Conservation (phyloP, 2,329 filamentous ascomycete species). For the Botrytis squamosa region DNA sequence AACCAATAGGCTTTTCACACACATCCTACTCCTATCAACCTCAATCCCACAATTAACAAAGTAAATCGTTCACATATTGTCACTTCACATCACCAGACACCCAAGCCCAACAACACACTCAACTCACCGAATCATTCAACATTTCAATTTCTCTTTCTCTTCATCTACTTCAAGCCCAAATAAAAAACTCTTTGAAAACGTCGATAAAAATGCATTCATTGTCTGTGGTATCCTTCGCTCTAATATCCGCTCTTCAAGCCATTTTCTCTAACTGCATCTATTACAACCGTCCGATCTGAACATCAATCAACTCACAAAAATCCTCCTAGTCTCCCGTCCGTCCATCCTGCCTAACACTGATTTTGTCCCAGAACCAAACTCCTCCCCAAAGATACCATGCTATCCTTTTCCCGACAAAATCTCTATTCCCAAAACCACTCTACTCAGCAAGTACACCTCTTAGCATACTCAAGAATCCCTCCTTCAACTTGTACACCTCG, state of each 20-base stretch:
- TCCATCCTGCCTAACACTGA: neutral
- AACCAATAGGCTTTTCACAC: neutral
- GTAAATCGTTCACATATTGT: neutral
- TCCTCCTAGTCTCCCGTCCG: neutral
- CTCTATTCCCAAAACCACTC: constrained; percentile 8
- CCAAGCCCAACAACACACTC: neutral
- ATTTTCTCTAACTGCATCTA: neutral
- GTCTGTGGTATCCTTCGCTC: neutral
- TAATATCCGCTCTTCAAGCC: neutral
- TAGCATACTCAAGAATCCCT: constrained; percentile 79
- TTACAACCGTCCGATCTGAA: neutral
- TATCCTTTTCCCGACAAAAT: no score
- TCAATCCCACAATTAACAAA: neutral
- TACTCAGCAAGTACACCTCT: constrained; percentile 77
- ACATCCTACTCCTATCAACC: neutral
- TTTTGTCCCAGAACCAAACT: neutral
- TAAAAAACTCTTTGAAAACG: no score
- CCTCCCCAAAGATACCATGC: neutral
- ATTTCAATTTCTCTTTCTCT: neutral
- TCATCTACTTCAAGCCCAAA: neutral
- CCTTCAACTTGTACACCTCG: constrained; percentile 77
- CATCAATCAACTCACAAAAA: neutral
- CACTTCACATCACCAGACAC: neutral
- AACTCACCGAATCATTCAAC: rapidly evolving
- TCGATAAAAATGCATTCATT: neutral